Evolutionary conservation across 805 yeast genomes (phyloP).

Genomic region (Saturnispora saitoi): DNA sequence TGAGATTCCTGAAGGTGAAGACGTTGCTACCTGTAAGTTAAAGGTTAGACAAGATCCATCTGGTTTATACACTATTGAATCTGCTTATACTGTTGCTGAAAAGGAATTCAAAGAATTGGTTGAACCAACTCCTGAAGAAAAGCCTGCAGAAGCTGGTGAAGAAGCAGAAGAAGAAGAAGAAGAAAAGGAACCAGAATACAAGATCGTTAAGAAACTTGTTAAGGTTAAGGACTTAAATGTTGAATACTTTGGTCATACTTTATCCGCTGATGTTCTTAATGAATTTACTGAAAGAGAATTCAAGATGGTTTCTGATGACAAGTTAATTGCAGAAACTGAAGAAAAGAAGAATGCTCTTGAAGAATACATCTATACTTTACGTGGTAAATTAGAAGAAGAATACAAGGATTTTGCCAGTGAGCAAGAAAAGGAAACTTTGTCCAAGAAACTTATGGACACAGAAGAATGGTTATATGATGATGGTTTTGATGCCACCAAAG

Average conservation of each 20-base stretch:
- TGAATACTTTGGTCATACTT: conserved; percentile 51
- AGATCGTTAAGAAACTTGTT: conserved; percentile 85
- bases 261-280: conserved; percentile 48
- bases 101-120: conserved; percentile 80
- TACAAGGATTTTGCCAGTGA: conserved; percentile 84
- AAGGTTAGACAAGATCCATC: conserved; percentile 96
- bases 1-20: conserved; percentile 65
- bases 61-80: conserved; percentile 88
- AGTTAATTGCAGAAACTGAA: conserved; percentile 96
- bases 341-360: conserved; percentile 97
- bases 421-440: conserved; percentile 76
- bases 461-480: conserved; percentile 99
- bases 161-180: conserved; percentile 30
- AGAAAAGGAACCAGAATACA: conserved; percentile 75
- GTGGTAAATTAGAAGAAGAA: conserved; percentile 92
- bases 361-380: conserved; percentile 95
- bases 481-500: conserved; percentile 94
- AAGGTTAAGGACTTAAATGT: conserved; percentile 77
- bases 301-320: conserved; percentile 80
- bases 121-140: conserved; percentile 44
- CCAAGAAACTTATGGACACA: conserved; percentile 66
- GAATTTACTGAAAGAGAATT: conserved; percentile 73
- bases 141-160: conserved; percentile 35
- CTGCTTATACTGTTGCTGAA: conserved; percentile 93
- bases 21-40: conserved; percentile 75